Evolutionary conservation across 2,329 filamentous ascomycete genomes (phyloP).

Genomic region (Cercospora zeae-maydis): DNA sequence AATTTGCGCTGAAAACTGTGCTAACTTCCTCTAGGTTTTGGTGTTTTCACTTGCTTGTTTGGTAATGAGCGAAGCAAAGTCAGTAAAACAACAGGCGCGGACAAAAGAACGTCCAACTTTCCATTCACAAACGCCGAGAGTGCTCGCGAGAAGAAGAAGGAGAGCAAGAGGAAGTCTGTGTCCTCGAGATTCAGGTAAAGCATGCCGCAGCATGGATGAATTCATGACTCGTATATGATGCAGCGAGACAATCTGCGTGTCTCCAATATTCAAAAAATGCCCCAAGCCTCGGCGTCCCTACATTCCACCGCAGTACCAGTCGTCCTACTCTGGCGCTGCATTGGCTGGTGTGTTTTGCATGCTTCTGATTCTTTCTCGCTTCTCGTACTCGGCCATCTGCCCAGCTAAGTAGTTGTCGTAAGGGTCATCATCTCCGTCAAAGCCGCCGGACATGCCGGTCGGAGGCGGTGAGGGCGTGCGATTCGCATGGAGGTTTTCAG

Average conservation of each 20-base stretch:
- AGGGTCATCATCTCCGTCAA: slow-evolving; percentile 35
- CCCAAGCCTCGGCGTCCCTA: neutral
- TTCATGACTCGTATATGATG: slow-evolving; percentile 1
- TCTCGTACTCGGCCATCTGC: slow-evolving; percentile 31
- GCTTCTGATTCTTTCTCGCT: slow-evolving; percentile 27
- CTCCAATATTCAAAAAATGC: neutral
- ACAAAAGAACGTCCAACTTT: slow-evolving; percentile 64
- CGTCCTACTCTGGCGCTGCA: slow-evolving; percentile 12
- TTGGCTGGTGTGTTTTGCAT: slow-evolving; percentile 29
- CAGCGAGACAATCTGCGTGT: neutral
- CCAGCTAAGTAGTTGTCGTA: slow-evolving; percentile 35
- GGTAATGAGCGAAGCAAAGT: slow-evolving; percentile 54
- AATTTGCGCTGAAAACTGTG: neutral
- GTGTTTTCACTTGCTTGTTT: slow-evolving; percentile 62
- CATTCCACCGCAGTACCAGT: neutral
- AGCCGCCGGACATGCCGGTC: slow-evolving; percentile 31
- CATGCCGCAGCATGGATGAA: neutral
- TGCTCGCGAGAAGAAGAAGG: slow-evolving; percentile 34
- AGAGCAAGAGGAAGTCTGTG: slow-evolving; percentile 29
- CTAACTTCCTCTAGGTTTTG: slow-evolving; percentile 41
- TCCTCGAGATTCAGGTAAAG: slow-evolving; percentile 21
- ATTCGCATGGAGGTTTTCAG: slow-evolving; percentile 2
- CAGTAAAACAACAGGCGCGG: slow-evolving; percentile 61
- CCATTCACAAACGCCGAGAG: slow-evolving; percentile 57
- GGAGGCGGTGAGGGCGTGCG: slow-evolving; percentile 30